These are phyloP conservation scores for Paecilomyces niveus DNA, from an alignment of 2,329 filamentous ascomycete species.

Conservation along the genomic window DNA sequence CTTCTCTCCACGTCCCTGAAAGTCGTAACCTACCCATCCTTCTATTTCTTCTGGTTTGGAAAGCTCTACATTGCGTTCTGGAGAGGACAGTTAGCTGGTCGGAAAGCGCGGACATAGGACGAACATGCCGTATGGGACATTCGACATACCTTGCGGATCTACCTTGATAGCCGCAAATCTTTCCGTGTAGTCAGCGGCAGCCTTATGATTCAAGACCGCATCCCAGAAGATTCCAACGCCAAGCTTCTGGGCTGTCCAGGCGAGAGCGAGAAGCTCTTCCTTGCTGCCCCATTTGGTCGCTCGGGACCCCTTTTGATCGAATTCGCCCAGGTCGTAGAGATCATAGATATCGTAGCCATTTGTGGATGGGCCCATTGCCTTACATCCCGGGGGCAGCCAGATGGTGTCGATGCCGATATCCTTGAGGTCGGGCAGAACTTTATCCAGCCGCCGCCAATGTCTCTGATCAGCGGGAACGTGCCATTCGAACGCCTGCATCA, in stretches of 20 bases:
- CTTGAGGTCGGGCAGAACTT: slow-evolving; percentile 48
- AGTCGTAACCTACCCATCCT: slow-evolving; percentile 62
- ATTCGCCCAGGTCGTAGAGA: slow-evolving; percentile 64
- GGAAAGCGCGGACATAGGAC: not conserved
- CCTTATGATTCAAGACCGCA: slow-evolving; percentile 66
- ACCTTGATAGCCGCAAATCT: slow-evolving; percentile 58
- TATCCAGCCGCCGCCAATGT: slow-evolving; percentile 55
- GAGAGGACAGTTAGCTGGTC: slow-evolving; percentile 4
- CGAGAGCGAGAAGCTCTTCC: slow-evolving; percentile 52
- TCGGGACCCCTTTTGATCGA: slow-evolving; percentile 59
- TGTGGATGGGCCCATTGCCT: slow-evolving; percentile 53
- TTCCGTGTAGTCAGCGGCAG: slow-evolving; percentile 60
- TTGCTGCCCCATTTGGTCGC: slow-evolving; percentile 64
- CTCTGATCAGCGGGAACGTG: slow-evolving; percentile 54
- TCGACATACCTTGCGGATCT: slow-evolving; percentile 40
- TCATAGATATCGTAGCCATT: slow-evolving; percentile 68
- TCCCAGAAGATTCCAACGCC: slow-evolving; percentile 60
- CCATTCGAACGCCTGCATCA: slow-evolving; percentile 70
- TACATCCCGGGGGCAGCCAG: slow-evolving; percentile 67
- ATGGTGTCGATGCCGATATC: slow-evolving; percentile 55
- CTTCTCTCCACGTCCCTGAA: slow-evolving; percentile 51
- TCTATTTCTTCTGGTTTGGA: slow-evolving; percentile 55
- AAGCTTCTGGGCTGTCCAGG: slow-evolving; percentile 43
- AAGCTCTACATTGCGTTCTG: slow-evolving; percentile 50
- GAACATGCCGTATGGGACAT: not conserved